Evolutionary conservation across 1,284 basidiomycete species (phyloP), one percentile per base, ranked within the genome.

Genomic region (Heimioporus retisporus): DNA sequence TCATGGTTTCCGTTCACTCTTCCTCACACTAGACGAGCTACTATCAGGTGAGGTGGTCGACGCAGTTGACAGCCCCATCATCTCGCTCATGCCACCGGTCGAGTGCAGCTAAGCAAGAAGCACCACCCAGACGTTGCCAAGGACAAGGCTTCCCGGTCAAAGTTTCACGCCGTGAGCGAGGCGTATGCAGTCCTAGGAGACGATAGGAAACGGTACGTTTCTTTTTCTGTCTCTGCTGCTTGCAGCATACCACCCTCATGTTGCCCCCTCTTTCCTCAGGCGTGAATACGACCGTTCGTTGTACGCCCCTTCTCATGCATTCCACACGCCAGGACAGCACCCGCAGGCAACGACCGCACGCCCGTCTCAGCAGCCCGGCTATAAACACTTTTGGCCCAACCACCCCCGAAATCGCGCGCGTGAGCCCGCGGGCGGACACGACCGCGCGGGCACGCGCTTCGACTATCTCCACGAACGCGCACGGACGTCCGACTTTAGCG

Each of bases 51-150:
- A 69, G 63, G 61, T 15, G 1, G 3, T 11, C 18, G 31, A 42
- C 23, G 0, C 3, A 13, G 6, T 3, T 4, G 18, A 59, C 23
- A 15, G 6, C 14, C 44, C 3, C 21, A 25, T 50, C 35, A 8
- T 42, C 35, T 16, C 31, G 23, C 54, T 66, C 60, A 64, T 31
- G 35, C 46, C 15, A 16, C 42, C 42, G 61, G 69, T 59, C 66
- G 19, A 23, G 13, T 2, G 21, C 46, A 87, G 85, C 72, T 88
- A 63, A 87, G 85, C 77, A 87, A 87, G 68, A 69, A 77, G 65
- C 81, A 81, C 61, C 86, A 88, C 66, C 86, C 86, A 1, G 86
- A 87, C 71, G 71, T 84, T 13, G 81, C 81, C 64, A 75, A 79
- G 43, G 84, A 85, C 55, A 75, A 73, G 4, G 63, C 67, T 10